Percentiles rank a stretch among this genome's conserved stretches.
phyloP scores from a whole-genome alignment of 257 asterid genomes.

The Pogostemon cablin region DNA sequence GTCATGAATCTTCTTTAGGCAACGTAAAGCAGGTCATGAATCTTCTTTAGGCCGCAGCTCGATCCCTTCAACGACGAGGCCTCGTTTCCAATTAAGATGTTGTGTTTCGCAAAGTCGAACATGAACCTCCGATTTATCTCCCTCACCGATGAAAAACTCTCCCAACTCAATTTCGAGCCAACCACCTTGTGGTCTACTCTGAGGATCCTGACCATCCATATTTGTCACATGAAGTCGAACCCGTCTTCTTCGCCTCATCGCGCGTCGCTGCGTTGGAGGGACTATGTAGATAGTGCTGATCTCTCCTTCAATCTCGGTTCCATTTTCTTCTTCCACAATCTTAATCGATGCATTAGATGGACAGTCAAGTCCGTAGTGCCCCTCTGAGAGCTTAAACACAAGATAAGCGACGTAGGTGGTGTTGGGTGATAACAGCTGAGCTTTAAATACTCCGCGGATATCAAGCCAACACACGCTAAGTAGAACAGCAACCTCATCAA shows the following conservation, averaged over 20 bases:
- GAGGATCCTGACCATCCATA: neutral
- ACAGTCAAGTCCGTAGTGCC: conserved; percentile 24
- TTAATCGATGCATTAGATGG: conserved; percentile 33
- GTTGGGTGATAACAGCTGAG: conserved; percentile 29
- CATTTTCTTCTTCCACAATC: neutral
- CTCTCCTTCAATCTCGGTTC: neutral
- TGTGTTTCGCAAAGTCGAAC: conserved; percentile 28
- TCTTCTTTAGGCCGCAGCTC: conserved; percentile 38
- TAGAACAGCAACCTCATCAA: conserved; percentile 56
- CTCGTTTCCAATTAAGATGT: conserved; percentile 11
- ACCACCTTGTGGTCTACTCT: conserved; percentile 20
- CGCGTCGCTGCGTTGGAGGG: neutral
- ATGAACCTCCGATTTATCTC: conserved; percentile 23
- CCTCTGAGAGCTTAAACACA: conserved; percentile 27
- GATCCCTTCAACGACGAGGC: conserved; percentile 43
- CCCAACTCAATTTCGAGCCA: conserved; percentile 49
- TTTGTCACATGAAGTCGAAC: neutral
- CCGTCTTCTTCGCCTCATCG: neutral
- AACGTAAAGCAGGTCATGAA: neutral
- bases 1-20: conserved; percentile 28
- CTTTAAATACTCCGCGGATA: conserved; percentile 36
- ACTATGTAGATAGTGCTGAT: conserved; percentile 15
- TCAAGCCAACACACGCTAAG: conserved; percentile 50
- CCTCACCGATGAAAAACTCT: conserved; percentile 32
- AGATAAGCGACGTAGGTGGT: conserved; percentile 38